Base-by-base conservation (phyloP, 495 filamentous ascomycete genomes). In the Xylaria palmicola region DNA sequence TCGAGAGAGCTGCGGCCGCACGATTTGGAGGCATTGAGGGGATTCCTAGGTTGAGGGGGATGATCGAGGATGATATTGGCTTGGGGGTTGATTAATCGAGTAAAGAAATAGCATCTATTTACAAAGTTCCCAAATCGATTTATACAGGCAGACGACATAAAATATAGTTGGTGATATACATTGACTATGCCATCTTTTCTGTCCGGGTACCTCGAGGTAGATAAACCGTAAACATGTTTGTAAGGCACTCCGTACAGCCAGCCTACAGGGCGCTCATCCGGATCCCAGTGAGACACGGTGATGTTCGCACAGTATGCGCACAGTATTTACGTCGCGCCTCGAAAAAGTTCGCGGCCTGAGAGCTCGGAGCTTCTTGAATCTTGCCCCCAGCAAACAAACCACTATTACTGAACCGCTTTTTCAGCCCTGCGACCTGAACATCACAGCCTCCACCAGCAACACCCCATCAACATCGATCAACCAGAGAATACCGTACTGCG, bases 281-380 rank as follows among this genome's bases (percentile, higher is more conserved):
- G n/a, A n/a, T n/a, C n/a, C n/a, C n/a, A n/a, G 17, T 32, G 20
- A 44, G 39, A 45, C 17, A 41, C 36, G 27, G 39, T 48, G 17
- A 40, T 15, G 19, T 6, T 22, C n/a, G 19, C 58, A 40, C 37
- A 43, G 34, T 70, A 37, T 20, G 0, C 5, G n/a, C 27, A 71
- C 62, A 6, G 65, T 66, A 6, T 26, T 0, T 39, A 20, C 56
- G 41, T 64, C 66, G 69, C 69, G 69, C 59, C 67, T 62, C 65
- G 64, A 62, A 72, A 71, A 72, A 68, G 66, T 72, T 72, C 66
- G 67, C 64, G 67, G 67, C 62, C 65, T 47, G 51, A 52, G 43
- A 66, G 62, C 66, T 69, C 64, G 48, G 65, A 67, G 59, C 52
- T 65, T 50, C n/a, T n/a, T n/a, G n/a, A n/a, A n/a, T n/a, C n/a